phyloP scores from a whole-genome alignment of 305 asterid species.

The Fraxinus platypoda region DNA sequence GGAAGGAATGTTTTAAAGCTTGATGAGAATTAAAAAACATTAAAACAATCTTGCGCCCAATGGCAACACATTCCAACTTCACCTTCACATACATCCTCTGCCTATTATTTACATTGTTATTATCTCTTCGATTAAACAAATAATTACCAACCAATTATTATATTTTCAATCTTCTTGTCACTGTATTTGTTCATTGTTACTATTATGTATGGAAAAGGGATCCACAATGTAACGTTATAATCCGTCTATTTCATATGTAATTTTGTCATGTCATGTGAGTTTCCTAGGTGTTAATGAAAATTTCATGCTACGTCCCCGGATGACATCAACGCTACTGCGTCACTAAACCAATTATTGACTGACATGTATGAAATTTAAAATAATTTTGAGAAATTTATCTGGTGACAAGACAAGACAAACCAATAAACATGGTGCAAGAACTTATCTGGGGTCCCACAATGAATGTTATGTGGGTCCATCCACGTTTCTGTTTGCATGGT shows the following conservation, averaged over 20 bases:
- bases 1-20: constrained; percentile 34
- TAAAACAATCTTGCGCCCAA: constrained; percentile 58
- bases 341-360: constrained; percentile 17
- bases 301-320: constrained; percentile 15
- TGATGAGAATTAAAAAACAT: constrained; percentile 42
- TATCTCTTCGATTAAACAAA: background rate
- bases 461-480: constrained; percentile 27
- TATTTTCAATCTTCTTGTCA: constrained; percentile 19
- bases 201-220: too few relatives aligned
- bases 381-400: background rate
- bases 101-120: constrained; percentile 8
- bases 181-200: background rate
- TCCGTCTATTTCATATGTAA: too few relatives aligned
- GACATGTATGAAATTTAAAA: constrained; percentile 19
- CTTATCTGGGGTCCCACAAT: too few relatives aligned
- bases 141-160: constrained; percentile 39
- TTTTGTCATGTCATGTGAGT: constrained; percentile 7
- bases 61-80: constrained; percentile 65
- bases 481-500: constrained; percentile 24
- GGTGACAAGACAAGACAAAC: background rate
- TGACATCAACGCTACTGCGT: constrained; percentile 22
- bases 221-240: too few relatives aligned
- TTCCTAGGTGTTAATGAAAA: constrained; percentile 28
- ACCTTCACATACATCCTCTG: constrained; percentile 49
- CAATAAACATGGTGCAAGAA: background rate